These are phyloP conservation scores for Saitozyma podzolica DNA, from an alignment of 768 basidiomycete genomes.

Conservation along the genomic window DNA sequence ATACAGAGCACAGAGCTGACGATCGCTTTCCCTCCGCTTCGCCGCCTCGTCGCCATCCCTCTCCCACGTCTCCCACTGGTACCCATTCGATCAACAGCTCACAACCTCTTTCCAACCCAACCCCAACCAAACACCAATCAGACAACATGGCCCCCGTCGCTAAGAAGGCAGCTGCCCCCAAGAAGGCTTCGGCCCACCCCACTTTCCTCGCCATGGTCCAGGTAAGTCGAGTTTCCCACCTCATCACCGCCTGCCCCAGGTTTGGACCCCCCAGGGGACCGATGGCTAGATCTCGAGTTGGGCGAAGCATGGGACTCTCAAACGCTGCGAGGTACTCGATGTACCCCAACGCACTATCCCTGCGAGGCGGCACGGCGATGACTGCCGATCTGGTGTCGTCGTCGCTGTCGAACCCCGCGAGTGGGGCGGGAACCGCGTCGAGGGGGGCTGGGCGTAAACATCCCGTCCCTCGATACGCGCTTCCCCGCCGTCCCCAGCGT, in stretches of 20 bases:
- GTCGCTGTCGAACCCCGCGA: too few species aligned
- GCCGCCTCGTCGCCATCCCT: slow-evolving; percentile 5
- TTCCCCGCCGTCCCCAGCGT: too few species aligned
- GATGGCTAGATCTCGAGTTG: too few species aligned
- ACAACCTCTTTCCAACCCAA: slow-evolving; percentile 17
- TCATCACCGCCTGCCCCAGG: background rate
- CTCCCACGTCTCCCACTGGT: slow-evolving; percentile 10
- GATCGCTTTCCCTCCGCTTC: background rate
- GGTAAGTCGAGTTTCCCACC: slow-evolving; percentile 42
- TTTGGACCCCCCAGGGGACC: too few species aligned
- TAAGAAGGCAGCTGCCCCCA: slow-evolving; percentile 51
- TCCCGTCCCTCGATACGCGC: too few species aligned
- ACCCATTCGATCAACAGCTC: slow-evolving; percentile 9
- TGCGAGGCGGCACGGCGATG: too few species aligned
- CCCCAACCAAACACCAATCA: slow-evolving; percentile 18
- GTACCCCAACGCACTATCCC: too few species aligned
- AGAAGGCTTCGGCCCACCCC: slow-evolving; percentile 57
- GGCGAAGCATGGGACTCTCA: too few species aligned
- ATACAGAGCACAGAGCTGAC: slow-evolving; percentile 4
- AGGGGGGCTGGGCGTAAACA: too few species aligned
- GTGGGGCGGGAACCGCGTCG: too few species aligned
- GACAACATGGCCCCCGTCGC: slow-evolving; percentile 48
- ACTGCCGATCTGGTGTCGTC: too few species aligned
- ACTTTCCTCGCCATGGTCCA: slow-evolving; percentile 58
- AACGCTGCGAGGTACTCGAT: too few species aligned